These are phyloP conservation scores for Trametes cubensis DNA, from an alignment of 768 basidiomycete species.

Conservation along the genomic window DNA sequence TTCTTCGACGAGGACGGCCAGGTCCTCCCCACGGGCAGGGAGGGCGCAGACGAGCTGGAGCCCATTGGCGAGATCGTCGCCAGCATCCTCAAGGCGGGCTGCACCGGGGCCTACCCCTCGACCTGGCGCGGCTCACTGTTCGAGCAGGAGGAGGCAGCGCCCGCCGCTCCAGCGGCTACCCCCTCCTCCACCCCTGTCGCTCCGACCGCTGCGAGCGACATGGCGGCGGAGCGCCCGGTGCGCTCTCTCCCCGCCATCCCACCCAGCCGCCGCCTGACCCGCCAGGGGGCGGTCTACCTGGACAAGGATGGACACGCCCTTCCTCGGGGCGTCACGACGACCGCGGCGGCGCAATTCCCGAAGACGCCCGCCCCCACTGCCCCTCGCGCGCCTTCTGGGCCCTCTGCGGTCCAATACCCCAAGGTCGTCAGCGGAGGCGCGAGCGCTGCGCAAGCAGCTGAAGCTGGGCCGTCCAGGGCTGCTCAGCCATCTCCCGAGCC, in stretches of 20 bases:
- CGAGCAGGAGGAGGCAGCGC: neutral
- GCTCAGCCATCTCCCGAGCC: neutral
- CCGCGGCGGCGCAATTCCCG: slow-evolving; percentile 5
- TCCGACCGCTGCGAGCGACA: neutral
- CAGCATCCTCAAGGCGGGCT: slow-evolving; percentile 10
- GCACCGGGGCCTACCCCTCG: neutral
- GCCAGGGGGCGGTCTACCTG: slow-evolving; percentile 9
- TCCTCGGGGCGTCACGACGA: neutral
- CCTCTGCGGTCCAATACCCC: neutral
- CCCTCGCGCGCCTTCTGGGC: neutral
- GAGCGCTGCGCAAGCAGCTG: neutral
- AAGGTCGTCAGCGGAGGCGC: neutral
- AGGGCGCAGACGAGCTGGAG: slow-evolving; percentile 2
- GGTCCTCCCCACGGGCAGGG: neutral
- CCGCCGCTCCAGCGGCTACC: neutral
- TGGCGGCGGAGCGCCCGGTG: neutral
- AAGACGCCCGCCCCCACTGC: neutral
- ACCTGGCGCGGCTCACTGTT: slow-evolving; percentile 13
- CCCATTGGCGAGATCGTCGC: slow-evolving; percentile 14
- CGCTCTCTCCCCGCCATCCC: neutral
- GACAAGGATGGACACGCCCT: slow-evolving; percentile 14
- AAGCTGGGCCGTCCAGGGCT: neutral
- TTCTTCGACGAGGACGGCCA: slow-evolving; percentile 6
- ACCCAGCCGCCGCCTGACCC: neutral
- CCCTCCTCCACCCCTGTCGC: neutral